Evolutionary conservation across 208 protist genomes (phyloP).

Genomic region (Eutreptiella sp.): DNA sequence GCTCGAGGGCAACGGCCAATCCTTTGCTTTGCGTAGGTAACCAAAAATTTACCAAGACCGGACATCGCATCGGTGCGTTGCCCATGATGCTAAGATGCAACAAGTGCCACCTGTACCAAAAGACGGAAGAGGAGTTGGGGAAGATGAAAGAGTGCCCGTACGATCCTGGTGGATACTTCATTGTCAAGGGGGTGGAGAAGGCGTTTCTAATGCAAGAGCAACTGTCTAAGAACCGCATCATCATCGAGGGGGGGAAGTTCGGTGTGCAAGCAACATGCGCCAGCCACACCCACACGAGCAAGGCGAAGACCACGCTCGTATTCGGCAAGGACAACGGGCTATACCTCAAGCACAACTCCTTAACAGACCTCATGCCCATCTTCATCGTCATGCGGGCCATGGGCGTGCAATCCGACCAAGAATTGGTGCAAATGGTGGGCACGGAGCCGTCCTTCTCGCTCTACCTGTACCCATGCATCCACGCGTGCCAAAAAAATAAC

Average conservation of each 20-base stretch:
- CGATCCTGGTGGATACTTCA: slow-evolving; percentile 99
- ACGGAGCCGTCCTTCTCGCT: slow-evolving; percentile 67
- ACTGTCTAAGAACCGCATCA: slow-evolving; percentile 98
- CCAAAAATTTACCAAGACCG: slow-evolving; percentile 56
- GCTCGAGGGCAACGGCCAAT: too few species aligned
- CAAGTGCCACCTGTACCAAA: slow-evolving; percentile 89
- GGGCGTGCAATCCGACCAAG: slow-evolving; percentile 95
- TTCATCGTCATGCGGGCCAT: slow-evolving; percentile 95
- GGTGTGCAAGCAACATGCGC: background rate
- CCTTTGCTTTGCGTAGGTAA: too few species aligned
- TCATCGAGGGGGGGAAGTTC: slow-evolving; percentile 67
- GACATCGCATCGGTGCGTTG: slow-evolving; percentile 92
- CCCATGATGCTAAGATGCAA: slow-evolving; percentile 98
- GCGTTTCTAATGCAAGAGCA: slow-evolving; percentile 91
- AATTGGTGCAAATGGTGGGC: slow-evolving; percentile 95
- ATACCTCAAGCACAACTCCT: slow-evolving; percentile 96
- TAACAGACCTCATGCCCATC: slow-evolving; percentile 96
- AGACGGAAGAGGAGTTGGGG: slow-evolving; percentile 82
- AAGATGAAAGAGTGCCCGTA: slow-evolving; percentile 94
- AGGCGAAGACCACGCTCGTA: slow-evolving; percentile 84
- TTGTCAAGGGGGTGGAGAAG: slow-evolving; percentile 98
- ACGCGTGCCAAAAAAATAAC: slow-evolving; percentile 71
- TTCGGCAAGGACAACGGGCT: slow-evolving; percentile 88
- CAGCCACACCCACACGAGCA: slow-evolving; percentile 37
- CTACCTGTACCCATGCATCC: slow-evolving; percentile 57